Evolutionary conservation across 441 rosid genomes (phyloP).

Genomic region (Jatropha multifida): DNA sequence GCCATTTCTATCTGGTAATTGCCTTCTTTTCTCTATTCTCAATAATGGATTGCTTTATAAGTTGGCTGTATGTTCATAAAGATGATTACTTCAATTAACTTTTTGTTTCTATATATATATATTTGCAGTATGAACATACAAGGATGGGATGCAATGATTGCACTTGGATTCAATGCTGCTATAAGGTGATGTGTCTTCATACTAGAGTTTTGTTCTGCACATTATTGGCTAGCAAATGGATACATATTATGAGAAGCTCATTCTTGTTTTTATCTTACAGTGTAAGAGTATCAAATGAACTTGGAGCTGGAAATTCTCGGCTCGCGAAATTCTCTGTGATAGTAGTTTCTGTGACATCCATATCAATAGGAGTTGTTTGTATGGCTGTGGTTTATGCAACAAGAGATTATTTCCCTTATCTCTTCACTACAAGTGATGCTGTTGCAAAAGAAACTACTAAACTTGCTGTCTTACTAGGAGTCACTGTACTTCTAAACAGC

Average conservation of each 20-base stretch:
- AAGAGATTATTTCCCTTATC: constrained; percentile 65
- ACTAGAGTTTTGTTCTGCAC: too few species aligned
- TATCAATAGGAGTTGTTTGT: constrained; percentile 54
- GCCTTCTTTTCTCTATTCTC: neutral
- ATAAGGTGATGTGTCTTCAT: constrained; percentile 53
- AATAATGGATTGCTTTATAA: too few species aligned
- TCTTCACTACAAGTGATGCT: constrained; percentile 69
- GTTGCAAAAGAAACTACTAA: constrained; percentile 81
- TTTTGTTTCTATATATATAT: neutral
- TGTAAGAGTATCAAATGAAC: constrained; percentile 89
- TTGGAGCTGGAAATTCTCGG: constrained; percentile 72
- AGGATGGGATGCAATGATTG: constrained; percentile 92
- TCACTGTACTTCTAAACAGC: constrained; percentile 79
- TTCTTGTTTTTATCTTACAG: constrained; percentile 35
- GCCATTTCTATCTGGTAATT: constrained; percentile 84
- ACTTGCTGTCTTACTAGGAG: constrained; percentile 55
- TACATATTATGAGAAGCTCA: neutral
- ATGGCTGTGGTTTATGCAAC: constrained; percentile 59
- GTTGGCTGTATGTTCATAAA: too few species aligned
- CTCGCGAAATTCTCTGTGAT: constrained; percentile 63
- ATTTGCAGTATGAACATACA: constrained; percentile 74
- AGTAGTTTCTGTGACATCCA: constrained; percentile 75
- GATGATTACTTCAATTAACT: neutral
- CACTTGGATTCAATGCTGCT: constrained; percentile 89
- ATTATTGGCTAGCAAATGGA: neutral